Base-by-base conservation (phyloP, 371 early-diverging fungal genomes). In the Mucor sp. region DNA sequence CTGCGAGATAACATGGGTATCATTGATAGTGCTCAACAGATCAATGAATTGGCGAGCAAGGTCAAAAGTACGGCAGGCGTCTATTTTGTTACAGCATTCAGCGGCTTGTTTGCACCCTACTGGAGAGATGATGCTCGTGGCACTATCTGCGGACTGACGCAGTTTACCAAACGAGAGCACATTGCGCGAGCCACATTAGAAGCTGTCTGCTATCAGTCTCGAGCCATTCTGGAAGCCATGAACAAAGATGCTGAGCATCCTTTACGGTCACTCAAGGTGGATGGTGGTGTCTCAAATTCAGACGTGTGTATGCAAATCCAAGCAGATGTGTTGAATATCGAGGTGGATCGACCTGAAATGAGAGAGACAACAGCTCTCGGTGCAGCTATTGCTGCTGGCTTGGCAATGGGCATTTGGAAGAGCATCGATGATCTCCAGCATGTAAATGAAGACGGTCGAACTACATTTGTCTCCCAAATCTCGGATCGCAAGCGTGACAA, bases 1-100 rank as follows among this genome's bases (percentile, higher is more conserved):
- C 79, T 97, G 44, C 87, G 95, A 35, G 96, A 96, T 71, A 93
- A 91, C 67, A 65, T 98, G 69, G 87, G 92, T 1, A 71, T 98
- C 33, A 94, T 97, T 58, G 60, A 80, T 17, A 76, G 82, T 1
- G 84, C 93, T 0, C 61, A 75, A 21, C 93, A 98, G 66, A 84
- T 98, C 59, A 90, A 85, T 58, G 60, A 43, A n/a, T 39, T 82
- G 23, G 80, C 83, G 7, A 14, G 63, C 17, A 66, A 73, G 21
- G 95, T 93, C 6, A 68, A 81, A n/a, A 89, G 93, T 67, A 94
- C 90, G 25, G 94, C 91, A 27, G 97, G 94, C 33, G 94, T 96
- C n/a, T 94, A 95, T 78, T 98, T 97, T 85, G 96, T 97, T 50
- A 95, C 97, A 0, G 97, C 98, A 0, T 96, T 97, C 74, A 87